A percentile compares a stretch with the other conserved stretches of the same genome.
phyloP scores from a whole-genome alignment of 2,329 filamentous ascomycete species.

The Claviceps monticola region DNA sequence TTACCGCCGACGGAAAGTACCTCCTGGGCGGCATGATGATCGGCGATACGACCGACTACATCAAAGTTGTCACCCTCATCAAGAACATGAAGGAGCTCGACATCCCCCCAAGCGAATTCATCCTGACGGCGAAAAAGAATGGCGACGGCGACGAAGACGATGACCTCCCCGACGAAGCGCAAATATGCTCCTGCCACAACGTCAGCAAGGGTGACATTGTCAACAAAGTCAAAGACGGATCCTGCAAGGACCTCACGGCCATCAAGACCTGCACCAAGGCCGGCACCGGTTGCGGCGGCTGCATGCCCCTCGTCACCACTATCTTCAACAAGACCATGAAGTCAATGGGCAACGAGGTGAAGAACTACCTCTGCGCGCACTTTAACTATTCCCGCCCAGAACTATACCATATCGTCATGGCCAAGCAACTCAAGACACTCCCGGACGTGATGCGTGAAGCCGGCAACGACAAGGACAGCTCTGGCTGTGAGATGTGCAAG shows the following conservation, averaged over 20 bases:
- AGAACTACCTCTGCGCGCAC: slow-evolving; percentile 74
- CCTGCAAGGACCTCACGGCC: slow-evolving; percentile 67
- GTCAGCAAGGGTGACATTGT: slow-evolving; percentile 75
- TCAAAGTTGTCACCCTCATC: slow-evolving; percentile 78
- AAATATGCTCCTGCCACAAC: slow-evolving; percentile 89
- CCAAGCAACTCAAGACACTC: slow-evolving; percentile 63
- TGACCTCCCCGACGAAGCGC: slow-evolving; percentile 71
- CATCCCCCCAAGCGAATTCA: slow-evolving; percentile 66
- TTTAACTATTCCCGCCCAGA: slow-evolving; percentile 75
- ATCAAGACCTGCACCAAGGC: slow-evolving; percentile 87
- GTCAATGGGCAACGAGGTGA: slow-evolving; percentile 73
- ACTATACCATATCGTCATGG: slow-evolving; percentile 78
- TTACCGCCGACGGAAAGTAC: slow-evolving; percentile 80
- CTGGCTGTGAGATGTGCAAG: slow-evolving; percentile 80
- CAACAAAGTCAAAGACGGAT: slow-evolving; percentile 57
- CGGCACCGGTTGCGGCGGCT: slow-evolving; percentile 80
- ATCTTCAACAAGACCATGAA: slow-evolving; percentile 87
- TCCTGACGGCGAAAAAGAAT: slow-evolving; percentile 59
- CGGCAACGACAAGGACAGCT: slow-evolving; percentile 56
- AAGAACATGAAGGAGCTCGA: slow-evolving; percentile 72
- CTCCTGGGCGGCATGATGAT: slow-evolving; percentile 96
- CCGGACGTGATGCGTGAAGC: slow-evolving; percentile 64
- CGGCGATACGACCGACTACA: slow-evolving; percentile 78
- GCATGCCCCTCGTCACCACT: slow-evolving; percentile 73
- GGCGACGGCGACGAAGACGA: slow-evolving; percentile 55